Conservation (phyloP, 768 basidiomycete genomes). For the Pisolithus orientalis region DNA sequence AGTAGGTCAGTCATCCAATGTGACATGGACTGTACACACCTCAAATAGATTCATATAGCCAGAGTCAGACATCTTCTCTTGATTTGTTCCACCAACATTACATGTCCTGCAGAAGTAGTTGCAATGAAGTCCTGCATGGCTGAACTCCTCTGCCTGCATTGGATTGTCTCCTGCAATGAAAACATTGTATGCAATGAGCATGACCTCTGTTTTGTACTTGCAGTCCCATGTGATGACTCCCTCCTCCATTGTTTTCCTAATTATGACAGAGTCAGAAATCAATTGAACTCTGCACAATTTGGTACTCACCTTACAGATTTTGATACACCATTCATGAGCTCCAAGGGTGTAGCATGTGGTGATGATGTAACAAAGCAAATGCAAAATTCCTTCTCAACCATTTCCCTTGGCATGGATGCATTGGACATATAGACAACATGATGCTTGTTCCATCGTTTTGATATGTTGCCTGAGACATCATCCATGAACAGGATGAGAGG, state of each 20-base stretch:
- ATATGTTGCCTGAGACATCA: conserved; percentile 39
- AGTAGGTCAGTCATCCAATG: too few species aligned
- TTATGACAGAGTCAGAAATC: conserved; percentile 9
- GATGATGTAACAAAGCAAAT: conserved; percentile 33
- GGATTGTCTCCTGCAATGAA: conserved; percentile 34
- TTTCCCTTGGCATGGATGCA: conserved; percentile 17
- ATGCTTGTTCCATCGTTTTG: conserved; percentile 43
- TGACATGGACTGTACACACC: conserved; percentile 7
- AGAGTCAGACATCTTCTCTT: conserved; percentile 27
- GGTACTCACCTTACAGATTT: conserved; percentile 22
- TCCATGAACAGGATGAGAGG: conserved; percentile 17
- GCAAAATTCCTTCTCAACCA: conserved; percentile 19
- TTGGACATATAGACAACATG: conserved; percentile 35
- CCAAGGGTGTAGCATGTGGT: conserved; percentile 27
- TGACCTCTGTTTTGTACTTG: conserved; percentile 12
- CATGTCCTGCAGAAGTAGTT: conserved; percentile 39
- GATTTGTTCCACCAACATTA: conserved; percentile 28
- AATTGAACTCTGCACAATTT: too few species aligned
- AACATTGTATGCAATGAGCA: conserved; percentile 15
- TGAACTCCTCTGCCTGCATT: conserved; percentile 14
- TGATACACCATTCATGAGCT: conserved; percentile 31
- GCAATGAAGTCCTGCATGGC: conserved; percentile 35
- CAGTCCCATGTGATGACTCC: conserved; percentile 27
- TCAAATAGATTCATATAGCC: conserved; percentile 17
- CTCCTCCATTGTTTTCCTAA: neutral